Conservation (phyloP, 768 basidiomycete species). For the Lactifluus piperatus region DNA sequence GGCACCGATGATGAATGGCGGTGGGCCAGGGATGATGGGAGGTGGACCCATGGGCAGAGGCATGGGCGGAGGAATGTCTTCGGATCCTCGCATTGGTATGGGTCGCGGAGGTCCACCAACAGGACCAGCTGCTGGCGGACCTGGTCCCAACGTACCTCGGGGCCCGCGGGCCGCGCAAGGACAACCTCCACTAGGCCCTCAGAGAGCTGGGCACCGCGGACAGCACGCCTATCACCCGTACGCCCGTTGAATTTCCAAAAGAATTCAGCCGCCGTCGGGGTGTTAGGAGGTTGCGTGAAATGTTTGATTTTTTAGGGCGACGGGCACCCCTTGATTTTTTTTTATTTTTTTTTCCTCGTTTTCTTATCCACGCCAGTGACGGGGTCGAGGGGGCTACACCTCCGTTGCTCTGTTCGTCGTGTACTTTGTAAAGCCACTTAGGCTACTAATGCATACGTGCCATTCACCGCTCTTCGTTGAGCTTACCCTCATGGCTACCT, state of each 20-base stretch:
- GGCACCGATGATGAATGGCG: slow-evolving; percentile 25
- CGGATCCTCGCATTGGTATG: slow-evolving; percentile 21
- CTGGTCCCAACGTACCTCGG: slow-evolving; percentile 22
- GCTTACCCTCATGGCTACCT: neutral
- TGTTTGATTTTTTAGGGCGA: neutral
- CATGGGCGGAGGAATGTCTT: slow-evolving; percentile 21
- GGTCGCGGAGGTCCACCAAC: slow-evolving; percentile 14
- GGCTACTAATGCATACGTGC: slow-evolving; percentile 8
- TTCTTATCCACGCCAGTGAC: neutral
- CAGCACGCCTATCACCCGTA: slow-evolving; percentile 30
- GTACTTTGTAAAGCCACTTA: slow-evolving; percentile 8
- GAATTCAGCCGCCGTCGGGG: slow-evolving; percentile 7
- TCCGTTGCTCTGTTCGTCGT: neutral
- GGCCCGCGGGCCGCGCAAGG: slow-evolving; percentile 24
- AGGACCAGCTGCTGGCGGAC: slow-evolving; percentile 14
- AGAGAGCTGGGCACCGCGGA: slow-evolving; percentile 24
- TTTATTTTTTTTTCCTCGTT: neutral
- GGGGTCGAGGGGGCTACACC: neutral
- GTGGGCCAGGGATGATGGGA: slow-evolving; percentile 25
- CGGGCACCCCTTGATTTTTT: slow-evolving; percentile 3
- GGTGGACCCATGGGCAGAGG: slow-evolving; percentile 18
- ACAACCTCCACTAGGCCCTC: slow-evolving; percentile 22
- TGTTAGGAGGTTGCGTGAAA: neutral
- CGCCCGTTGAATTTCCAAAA: slow-evolving; percentile 23
- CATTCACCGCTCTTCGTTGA: neutral